Evolutionary conservation across 768 basidiomycete species (phyloP).

Genomic region (Panus rudis): DNA sequence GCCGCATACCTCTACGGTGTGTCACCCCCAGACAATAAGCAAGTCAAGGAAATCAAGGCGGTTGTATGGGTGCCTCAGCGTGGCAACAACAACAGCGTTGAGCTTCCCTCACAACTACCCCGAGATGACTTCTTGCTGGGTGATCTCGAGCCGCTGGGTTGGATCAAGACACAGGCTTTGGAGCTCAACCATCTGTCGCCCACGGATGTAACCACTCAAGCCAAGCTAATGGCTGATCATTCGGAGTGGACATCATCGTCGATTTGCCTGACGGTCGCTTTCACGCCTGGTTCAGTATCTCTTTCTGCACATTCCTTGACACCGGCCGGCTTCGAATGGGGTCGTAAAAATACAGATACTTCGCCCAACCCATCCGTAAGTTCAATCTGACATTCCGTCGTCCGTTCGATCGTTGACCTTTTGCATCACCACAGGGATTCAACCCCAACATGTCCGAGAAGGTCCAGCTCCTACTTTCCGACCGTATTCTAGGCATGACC

Average conservation of each 20-base stretch:
- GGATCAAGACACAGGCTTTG: constrained; percentile 94
- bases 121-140: constrained; percentile 93
- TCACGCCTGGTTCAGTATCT: constrained; percentile 97
- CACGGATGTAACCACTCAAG: constrained; percentile 88
- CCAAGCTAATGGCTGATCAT: constrained; percentile 95
- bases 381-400: constrained; percentile 7
- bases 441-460: constrained; percentile 99
- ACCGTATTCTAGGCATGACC: constrained; percentile 94
- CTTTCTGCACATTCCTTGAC: constrained; percentile 88
- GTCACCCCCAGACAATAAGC: constrained; percentile 92
- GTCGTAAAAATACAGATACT: constrained; percentile 85
- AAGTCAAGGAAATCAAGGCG: constrained; percentile 98
- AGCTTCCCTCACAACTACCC: constrained; percentile 83
- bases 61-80: constrained; percentile 97
- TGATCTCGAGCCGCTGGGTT: constrained; percentile 91
- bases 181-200: constrained; percentile 92
- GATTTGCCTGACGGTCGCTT: constrained; percentile 90
- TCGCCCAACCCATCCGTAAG: constrained; percentile 70
- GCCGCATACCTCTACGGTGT: constrained; percentile 90
- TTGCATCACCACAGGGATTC: constrained; percentile 52
- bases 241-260: constrained; percentile 92
- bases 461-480: constrained; percentile 87
- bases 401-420: constrained; percentile 6
- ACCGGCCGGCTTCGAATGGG: constrained; percentile 96
- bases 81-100: constrained; percentile 90